phyloP scores from a whole-genome alignment of 108 stramenopile species.

The Fragilariopsis cylindrus region DNA sequence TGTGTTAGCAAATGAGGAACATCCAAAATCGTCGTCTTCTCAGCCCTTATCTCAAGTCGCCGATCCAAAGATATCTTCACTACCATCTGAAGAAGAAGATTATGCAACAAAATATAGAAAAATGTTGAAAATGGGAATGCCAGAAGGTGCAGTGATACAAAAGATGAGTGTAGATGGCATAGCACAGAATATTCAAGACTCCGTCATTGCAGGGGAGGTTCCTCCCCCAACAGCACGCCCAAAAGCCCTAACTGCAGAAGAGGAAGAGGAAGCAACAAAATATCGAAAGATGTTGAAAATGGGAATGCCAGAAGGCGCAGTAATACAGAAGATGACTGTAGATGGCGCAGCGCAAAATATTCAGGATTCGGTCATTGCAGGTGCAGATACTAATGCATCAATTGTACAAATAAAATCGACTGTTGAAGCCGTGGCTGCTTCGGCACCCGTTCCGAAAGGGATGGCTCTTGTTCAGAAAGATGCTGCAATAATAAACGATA shows the following conservation, averaged over 20 bases:
- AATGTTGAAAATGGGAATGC: conserved; percentile 48
- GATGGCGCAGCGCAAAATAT: conserved; percentile 30
- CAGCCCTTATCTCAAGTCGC: not conserved
- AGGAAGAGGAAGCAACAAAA: conserved; percentile 31
- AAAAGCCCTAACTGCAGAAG: conserved; percentile 13
- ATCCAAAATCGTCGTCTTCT: not conserved
- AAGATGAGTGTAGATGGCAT: conserved; percentile 35
- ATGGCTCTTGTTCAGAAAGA: conserved; percentile 40
- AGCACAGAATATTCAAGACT: conserved; percentile 36
- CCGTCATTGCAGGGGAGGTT: conserved; percentile 24
- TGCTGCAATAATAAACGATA: conserved; percentile 32
- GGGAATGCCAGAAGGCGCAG: conserved; percentile 44
- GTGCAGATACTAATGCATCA: conserved; percentile 16
- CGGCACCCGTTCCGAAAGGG: conserved; percentile 30
- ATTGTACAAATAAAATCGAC: not conserved
- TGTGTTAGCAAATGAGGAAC: conserved; percentile 13
- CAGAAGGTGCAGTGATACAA: conserved; percentile 35
- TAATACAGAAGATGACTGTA: conserved; percentile 29
- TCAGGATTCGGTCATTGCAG: conserved; percentile 26
- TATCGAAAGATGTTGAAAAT: conserved; percentile 43
- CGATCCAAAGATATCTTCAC: not conserved
- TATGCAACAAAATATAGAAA: conserved; percentile 30
- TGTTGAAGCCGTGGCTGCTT: conserved; percentile 7
- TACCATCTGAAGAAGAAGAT: conserved; percentile 34
- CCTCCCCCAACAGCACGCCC: conserved; percentile 9